phyloP scores from a whole-genome alignment of 768 basidiomycete genomes.

The Pleurotus citrinopileatus region DNA sequence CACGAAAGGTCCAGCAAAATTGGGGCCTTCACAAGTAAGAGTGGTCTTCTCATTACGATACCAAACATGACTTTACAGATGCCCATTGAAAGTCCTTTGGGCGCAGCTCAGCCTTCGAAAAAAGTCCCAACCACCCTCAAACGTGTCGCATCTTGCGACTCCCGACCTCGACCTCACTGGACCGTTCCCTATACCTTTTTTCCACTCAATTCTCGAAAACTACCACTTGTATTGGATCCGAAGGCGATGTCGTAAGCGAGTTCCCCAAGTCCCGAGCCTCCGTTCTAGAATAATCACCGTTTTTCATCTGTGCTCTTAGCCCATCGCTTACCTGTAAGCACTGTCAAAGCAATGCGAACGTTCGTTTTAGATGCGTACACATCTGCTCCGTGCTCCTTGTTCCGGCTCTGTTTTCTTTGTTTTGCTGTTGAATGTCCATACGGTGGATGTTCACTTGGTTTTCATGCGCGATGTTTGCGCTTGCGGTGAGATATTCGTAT shows the following conservation, averaged over 20 bases:
- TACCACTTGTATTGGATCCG: slow-evolving; percentile 5
- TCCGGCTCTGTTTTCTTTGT: not conserved
- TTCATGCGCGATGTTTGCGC: not conserved
- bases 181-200: too few species aligned
- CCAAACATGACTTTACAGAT: not conserved
- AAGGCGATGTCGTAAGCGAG: slow-evolving; percentile 1
- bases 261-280: not conserved
- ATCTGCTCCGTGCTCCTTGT: not conserved
- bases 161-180: not conserved
- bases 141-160: not conserved
- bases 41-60: not conserved
- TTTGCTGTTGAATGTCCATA: not conserved
- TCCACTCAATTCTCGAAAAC: too few species aligned
- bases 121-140: not conserved
- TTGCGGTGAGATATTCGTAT: not conserved
- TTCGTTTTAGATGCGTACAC: too few species aligned
- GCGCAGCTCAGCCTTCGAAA: not conserved
- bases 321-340: not conserved
- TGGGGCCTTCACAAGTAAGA: slow-evolving; percentile 1
- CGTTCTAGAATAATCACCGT: slow-evolving; percentile 4
- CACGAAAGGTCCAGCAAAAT: not conserved
- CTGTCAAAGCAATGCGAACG: too few species aligned
- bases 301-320: not conserved
- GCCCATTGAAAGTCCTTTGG: not conserved
- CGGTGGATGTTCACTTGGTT: not conserved